These are phyloP conservation scores for Cladosporium sp. DNA, from an alignment of 2,329 filamentous ascomycete genomes.

Conservation along the genomic window DNA sequence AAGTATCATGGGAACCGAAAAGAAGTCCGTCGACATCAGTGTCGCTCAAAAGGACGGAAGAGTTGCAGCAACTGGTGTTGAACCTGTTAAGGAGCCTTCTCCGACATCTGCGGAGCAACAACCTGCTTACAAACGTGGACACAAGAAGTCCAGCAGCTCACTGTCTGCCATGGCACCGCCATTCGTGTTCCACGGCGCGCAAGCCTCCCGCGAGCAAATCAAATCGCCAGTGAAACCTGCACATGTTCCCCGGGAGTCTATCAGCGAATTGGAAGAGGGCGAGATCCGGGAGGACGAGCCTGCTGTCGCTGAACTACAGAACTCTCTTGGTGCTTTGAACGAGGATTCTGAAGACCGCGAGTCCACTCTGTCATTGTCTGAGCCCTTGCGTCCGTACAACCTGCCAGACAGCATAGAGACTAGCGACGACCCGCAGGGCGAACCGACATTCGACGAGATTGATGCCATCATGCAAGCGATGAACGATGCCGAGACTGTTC, in stretches of 20 bases:
- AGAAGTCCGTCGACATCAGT: background rate
- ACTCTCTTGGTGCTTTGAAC: background rate
- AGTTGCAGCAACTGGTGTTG: background rate
- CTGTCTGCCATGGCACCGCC: conserved; percentile 68
- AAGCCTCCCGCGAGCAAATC: background rate
- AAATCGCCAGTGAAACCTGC: conserved; percentile 4
- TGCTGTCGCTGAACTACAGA: background rate
- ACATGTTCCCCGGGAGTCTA: conserved; percentile 18
- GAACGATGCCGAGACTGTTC: conserved; percentile 49
- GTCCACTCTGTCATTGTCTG: conserved; percentile 1
- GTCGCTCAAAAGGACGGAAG: background rate
- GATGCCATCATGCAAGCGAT: conserved; percentile 89
- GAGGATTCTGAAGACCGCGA: conserved; percentile 2
- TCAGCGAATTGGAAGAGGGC: conserved; percentile 31
- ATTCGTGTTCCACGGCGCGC: conserved; percentile 48
- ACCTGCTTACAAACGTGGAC: conserved; percentile 1
- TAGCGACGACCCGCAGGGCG: conserved; percentile 16
- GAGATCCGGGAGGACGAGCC: conserved; percentile 27
- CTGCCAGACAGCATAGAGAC: conserved; percentile 17
- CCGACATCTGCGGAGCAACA: background rate
- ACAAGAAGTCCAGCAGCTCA: conserved; percentile 37
- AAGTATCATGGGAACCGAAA: conserved; percentile 14
- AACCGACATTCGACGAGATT: conserved; percentile 71
- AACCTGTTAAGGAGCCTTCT: background rate
- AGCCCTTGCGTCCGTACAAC: conserved; percentile 16